Evolutionary conservation across 2,329 filamentous ascomycete genomes (phyloP), one percentile per base, ranked within the genome.

Genomic region (Grosmannia clavigera): DNA sequence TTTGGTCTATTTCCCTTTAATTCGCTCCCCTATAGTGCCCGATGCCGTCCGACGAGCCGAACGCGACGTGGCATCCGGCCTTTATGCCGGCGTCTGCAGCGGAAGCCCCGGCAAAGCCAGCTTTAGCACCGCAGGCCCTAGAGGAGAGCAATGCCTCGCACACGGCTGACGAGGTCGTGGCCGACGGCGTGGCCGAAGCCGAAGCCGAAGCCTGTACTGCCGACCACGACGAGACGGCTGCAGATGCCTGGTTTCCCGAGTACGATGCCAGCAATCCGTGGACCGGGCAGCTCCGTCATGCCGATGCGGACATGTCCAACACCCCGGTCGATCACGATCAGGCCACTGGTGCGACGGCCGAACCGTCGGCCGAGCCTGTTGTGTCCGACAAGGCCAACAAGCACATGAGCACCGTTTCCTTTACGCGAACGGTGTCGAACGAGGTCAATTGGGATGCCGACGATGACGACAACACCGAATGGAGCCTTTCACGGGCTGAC

Each of bases 371-470:
- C 22, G 25, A 33, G 2, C 6, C 46, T 3, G 4, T 33, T 12
- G 16, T 25, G 3, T 16, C 46, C 6, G 58, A 58, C 38, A 48
- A 58, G 19, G 61, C 62, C 22, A 60, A 76, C 31, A 82, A 83
- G 64, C 83, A 85, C 67, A 70, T 77, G 11, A 86, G 82, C 69
- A 82, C 78, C 55, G 77, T 80, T 68, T 86, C 84, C 0, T 86
- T 86, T 70, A 76, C 82, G 12, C 78, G 83, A 43, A 86, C 84
- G 2, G 82, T 85, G 14, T 80, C 83, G 12, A 79, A 85, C 61
- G 82, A 85, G 58, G 73, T 84, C 29, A 83, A 75, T 68, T 84
- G 81, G 72, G 76, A 75, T 60, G 77, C 78, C 52, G 80, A 82
- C 48, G 82, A 83, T 27, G 74, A 80, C 59, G 81, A 84, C 27